Evolutionary conservation across 2,329 filamentous ascomycete genomes (phyloP).

Genomic region (Xylaria sp.): DNA sequence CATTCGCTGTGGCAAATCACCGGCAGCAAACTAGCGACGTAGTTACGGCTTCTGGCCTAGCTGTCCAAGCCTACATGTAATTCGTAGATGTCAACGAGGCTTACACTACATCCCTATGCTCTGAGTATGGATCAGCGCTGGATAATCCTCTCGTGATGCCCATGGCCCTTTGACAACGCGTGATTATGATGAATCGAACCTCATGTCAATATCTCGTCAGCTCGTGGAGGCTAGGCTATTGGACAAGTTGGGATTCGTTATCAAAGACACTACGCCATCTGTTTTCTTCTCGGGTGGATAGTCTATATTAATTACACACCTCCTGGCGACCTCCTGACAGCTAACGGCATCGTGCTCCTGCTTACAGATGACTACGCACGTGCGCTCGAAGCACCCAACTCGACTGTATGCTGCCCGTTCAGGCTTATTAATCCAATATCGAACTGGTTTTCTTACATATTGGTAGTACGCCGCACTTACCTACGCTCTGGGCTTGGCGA

Average conservation of each 20-base stretch:
- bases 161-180: slow-evolving; percentile 4
- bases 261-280: slow-evolving; percentile 15
- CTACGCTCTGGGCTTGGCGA: slow-evolving; percentile 5
- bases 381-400: slow-evolving; percentile 2
- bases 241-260: slow-evolving; percentile 1
- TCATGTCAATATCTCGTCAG: slow-evolving; percentile 36
- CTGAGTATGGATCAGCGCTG: not conserved
- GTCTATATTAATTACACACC: slow-evolving; percentile 36
- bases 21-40: not conserved
- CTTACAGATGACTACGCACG: slow-evolving; percentile 17
- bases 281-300: slow-evolving; percentile 8
- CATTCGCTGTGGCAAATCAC: slow-evolving; percentile 13
- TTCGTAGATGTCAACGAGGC: slow-evolving; percentile 9
- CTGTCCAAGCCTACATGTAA: slow-evolving; percentile 2
- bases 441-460: slow-evolving; percentile 7
- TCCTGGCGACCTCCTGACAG: slow-evolving; percentile 19
- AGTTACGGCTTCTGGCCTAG: not conserved
- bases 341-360: not conserved
- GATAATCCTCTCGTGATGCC: slow-evolving; percentile 26
- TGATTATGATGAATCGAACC: slow-evolving; percentile 28
- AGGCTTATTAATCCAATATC: not conserved
- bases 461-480: slow-evolving; percentile 19
- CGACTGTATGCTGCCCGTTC: slow-evolving; percentile 9
- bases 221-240: slow-evolving; percentile 23
- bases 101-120: slow-evolving; percentile 1